Evolutionary conservation across 441 rosid species (phyloP), one percentile per base, ranked within the genome.

Genomic region (Populus trichocarpa): DNA sequence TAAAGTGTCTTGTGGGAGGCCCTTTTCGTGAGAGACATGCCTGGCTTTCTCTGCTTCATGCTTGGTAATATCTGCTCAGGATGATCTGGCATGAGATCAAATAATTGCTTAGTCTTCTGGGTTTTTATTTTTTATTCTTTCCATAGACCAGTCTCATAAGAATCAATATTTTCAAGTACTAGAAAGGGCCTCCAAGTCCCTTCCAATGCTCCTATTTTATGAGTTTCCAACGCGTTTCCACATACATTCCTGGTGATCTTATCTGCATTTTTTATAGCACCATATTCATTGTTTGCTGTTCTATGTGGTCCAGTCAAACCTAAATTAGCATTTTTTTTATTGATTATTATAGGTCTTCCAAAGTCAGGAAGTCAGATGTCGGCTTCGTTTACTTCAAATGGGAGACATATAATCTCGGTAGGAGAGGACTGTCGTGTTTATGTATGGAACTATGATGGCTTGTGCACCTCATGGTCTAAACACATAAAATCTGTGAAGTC

Each of bases 381-480:
- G 76, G 99, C 93, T 75, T 89, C 91, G 30, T 89, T 95, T 77
- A 75, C 89, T 72, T 87, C 92, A 67, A 84, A 87, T 2, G 95
- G 91, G 77, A 91, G 85, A 82, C 94, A 92, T 71, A 89, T 92
- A 77, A 79, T 95, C 84, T 95, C 98, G 20, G 84, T 93, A 23
- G 89, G 97, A 78, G 89, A 89, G 72, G 97, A 93, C 76, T 83
- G 80, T 78, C 96, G 82, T 20, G 93, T 95, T 75, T 92, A 89
- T 82, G 84, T 90, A 74, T 92, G 97, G 98, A 87, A 88, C 82
- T 88, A 86, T 72, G 83, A 87, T 35, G 84, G 38, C 53, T 75
- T 36, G 18, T 38, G 81, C 57, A 57, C 80, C 50, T 79, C 86
- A n/a, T 70, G 86, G 33, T 81, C 84, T 6, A 92, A 89, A 76